A percentile compares a stretch with the other conserved stretches of the same genome.
Conservation (phyloP, 805 yeast genomes). For the Yamadazyma ubonensis region DNA sequence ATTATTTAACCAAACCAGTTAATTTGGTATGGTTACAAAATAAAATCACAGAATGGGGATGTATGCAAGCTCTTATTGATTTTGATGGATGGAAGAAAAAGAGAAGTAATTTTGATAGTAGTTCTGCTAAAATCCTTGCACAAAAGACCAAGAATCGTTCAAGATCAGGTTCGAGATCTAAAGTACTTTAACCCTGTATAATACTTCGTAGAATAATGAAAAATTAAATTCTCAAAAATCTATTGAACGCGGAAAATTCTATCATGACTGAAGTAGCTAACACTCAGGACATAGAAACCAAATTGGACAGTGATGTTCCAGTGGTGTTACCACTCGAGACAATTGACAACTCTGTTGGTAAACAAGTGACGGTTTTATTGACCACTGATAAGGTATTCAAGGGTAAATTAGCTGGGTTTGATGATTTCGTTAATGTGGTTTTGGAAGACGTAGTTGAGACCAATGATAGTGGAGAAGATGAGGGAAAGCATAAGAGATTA, state of each 20-base stretch:
- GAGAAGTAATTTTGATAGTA: conserved; percentile 11
- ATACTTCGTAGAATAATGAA: not conserved
- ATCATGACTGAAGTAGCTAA: conserved; percentile 13
- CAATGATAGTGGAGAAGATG: conserved; percentile 44
- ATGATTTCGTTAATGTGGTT: conserved; percentile 91
- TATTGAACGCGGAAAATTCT: not conserved
- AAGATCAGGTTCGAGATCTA: conserved; percentile 12
- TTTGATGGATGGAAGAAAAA: conserved; percentile 81
- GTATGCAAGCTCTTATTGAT: conserved; percentile 96
- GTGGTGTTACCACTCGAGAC: conserved; percentile 71
- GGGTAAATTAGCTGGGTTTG: conserved; percentile 91
- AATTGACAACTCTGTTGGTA: conserved; percentile 84
- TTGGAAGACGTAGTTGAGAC: conserved; percentile 74
- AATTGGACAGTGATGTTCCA: conserved; percentile 9
- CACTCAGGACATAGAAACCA: conserved; percentile 1
- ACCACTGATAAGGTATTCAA: conserved; percentile 66
- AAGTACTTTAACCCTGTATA: not conserved
- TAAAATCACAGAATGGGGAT: conserved; percentile 97
- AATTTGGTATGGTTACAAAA: conserved; percentile 90
- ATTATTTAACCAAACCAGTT: conserved; percentile 93
- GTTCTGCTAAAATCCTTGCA: conserved; percentile 10
- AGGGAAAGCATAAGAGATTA: conserved; percentile 53
- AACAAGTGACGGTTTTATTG: conserved; percentile 71
- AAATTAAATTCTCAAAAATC: not conserved
- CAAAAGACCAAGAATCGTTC: conserved; percentile 11